Evolutionary conservation across 2,329 filamentous ascomycete species (phyloP).

Genomic region (Mycogone perniciosa): DNA sequence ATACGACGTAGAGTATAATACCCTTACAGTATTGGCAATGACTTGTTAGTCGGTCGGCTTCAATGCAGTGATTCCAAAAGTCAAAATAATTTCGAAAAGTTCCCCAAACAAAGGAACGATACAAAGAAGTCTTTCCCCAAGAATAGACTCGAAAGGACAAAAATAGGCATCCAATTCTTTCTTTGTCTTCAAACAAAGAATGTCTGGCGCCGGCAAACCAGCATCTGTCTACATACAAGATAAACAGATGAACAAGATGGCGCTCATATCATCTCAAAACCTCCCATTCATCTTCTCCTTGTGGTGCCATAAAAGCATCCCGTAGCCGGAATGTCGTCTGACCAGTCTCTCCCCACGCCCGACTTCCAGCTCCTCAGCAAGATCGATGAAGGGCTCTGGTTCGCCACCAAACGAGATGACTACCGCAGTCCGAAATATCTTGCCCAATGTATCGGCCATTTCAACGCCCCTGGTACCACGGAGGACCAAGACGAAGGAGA

Average conservation of each 20-base stretch:
- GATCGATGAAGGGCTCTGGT: constrained; percentile 24
- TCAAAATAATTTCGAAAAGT: too few relatives aligned
- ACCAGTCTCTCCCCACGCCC: neutral
- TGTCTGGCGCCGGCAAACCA: too few relatives aligned
- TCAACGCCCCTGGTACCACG: neutral
- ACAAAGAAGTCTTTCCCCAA: too few relatives aligned
- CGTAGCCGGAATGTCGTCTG: constrained; percentile 7
- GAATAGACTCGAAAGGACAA: too few relatives aligned
- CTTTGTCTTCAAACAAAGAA: neutral
- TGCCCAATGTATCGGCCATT: constrained; percentile 21
- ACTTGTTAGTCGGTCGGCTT: too few relatives aligned
- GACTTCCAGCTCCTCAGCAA: constrained; percentile 26
- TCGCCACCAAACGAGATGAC: constrained; percentile 24
- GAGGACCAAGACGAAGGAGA: constrained; percentile 12
- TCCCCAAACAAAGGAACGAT: too few relatives aligned
- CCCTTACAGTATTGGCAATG: too few relatives aligned
- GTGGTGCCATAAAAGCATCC: neutral
- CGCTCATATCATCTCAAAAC: neutral
- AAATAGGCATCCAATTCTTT: too few relatives aligned
- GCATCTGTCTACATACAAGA: neutral
- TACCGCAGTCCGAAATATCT: constrained; percentile 29
- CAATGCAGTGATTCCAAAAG: too few relatives aligned
- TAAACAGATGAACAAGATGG: neutral
- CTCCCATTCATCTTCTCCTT: neutral
- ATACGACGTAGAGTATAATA: too few relatives aligned